These are phyloP conservation scores for Tylopilus subfusipes DNA, from an alignment of 768 basidiomycete genomes.

Conservation along the genomic window DNA sequence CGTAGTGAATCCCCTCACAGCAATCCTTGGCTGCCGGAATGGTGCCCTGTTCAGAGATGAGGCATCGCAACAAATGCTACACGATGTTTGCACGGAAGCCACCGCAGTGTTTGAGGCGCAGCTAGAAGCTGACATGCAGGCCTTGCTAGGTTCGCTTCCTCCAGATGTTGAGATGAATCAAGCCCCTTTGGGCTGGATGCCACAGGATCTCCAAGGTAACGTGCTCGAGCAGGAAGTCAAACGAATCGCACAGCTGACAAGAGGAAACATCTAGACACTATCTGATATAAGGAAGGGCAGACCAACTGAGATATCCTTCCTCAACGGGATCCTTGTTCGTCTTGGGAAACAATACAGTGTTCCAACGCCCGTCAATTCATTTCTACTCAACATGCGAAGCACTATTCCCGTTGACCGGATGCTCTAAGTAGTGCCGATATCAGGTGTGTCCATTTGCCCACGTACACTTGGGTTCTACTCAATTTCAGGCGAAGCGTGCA, in stretches of 20 bases:
- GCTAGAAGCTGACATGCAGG: conserved; percentile 38
- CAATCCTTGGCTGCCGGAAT: conserved; percentile 75
- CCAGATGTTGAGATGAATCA: conserved; percentile 21
- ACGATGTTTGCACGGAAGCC: conserved; percentile 69
- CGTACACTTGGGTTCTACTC: too few relatives aligned
- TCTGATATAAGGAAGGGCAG: conserved; percentile 60
- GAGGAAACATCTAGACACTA: conserved; percentile 74
- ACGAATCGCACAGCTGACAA: conserved; percentile 55
- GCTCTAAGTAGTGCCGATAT: conserved; percentile 11
- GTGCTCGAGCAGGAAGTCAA: conserved; percentile 55
- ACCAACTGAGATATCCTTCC: conserved; percentile 72
- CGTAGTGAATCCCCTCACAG: conserved; percentile 82
- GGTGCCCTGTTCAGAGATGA: conserved; percentile 59
- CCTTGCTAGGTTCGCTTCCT: conserved; percentile 24
- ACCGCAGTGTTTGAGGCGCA: conserved; percentile 55
- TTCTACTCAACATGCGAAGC: conserved; percentile 58
- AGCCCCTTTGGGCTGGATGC: conserved; percentile 38
- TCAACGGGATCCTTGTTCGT: conserved; percentile 76
- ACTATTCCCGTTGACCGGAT: conserved; percentile 52
- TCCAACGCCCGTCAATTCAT: conserved; percentile 52
- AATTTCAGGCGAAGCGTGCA: too few relatives aligned
- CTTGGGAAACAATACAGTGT: conserved; percentile 59
- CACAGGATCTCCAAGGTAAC: conserved; percentile 42
- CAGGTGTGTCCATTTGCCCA: too few relatives aligned
- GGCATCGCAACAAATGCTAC: conserved; percentile 44